phyloP scores from a whole-genome alignment of 768 basidiomycete genomes.

The Agaricus sinodeliciosus region DNA sequence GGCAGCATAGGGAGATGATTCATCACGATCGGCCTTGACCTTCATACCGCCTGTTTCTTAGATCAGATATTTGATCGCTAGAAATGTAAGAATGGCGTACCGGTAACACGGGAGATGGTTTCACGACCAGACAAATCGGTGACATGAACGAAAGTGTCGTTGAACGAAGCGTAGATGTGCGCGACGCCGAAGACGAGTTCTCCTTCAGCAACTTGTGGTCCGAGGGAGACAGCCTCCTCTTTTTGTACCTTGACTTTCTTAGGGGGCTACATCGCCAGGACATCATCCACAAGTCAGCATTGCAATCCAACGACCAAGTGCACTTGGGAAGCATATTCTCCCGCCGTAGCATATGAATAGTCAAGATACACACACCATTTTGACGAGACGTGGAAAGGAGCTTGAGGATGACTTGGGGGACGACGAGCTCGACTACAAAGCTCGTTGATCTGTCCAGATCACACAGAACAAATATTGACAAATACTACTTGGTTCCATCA shows the following conservation, averaged over 20 bases:
- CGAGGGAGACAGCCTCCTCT: conserved; percentile 85
- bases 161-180: conserved; percentile 99
- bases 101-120: conserved; percentile 98
- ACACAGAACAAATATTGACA: conserved; percentile 7
- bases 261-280: conserved; percentile 50
- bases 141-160: conserved; percentile 99
- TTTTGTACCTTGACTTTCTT: conserved; percentile 75
- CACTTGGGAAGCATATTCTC: not conserved
- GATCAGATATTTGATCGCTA: not conserved
- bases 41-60: conserved; percentile 84
- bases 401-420: conserved; percentile 29
- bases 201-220: conserved; percentile 93
- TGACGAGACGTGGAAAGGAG: conserved; percentile 20
- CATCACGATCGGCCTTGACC: conserved; percentile 99
- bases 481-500: not conserved
- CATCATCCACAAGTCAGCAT: conserved; percentile 43
- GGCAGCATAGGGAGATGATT: conserved; percentile 95
- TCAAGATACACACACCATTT: conserved; percentile 29
- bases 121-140: conserved; percentile 99
- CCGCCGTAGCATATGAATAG: not conserved
- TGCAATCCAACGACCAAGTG: conserved; percentile 39
- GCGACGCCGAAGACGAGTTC: conserved; percentile 98
- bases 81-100: conserved; percentile 33
- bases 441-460: conserved; percentile 6
- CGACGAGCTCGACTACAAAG: conserved; percentile 16